Evolutionary conservation across 805 yeast genomes (phyloP).

Genomic region (Candida vaughaniae): DNA sequence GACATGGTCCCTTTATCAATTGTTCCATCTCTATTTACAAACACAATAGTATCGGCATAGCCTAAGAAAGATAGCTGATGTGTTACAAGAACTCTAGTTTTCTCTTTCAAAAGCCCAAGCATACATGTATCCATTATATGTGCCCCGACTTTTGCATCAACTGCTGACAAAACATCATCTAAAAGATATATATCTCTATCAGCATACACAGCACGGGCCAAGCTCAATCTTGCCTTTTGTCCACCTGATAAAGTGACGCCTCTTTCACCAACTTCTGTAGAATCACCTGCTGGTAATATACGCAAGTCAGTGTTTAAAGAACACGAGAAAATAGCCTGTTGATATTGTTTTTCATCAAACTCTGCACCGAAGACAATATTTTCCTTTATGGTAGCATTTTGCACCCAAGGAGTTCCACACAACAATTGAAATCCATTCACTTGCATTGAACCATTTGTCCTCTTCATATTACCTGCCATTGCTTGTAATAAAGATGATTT

Average conservation of each 20-base stretch:
- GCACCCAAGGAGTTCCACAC: slow-evolving; percentile 38
- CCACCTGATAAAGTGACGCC: slow-evolving; percentile 39
- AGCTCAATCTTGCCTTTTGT: slow-evolving; percentile 33
- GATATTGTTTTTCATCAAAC: slow-evolving; percentile 21
- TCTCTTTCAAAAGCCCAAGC: slow-evolving; percentile 24
- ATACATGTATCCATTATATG: slow-evolving; percentile 33
- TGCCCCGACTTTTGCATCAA: slow-evolving; percentile 36
- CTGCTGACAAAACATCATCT: slow-evolving; percentile 37
- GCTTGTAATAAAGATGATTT: slow-evolving; percentile 37
- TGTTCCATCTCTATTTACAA: slow-evolving; percentile 29
- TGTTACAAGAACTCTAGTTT: slow-evolving; percentile 34
- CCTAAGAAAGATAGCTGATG: slow-evolving; percentile 34
- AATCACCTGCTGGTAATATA: slow-evolving; percentile 30
- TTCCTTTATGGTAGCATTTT: slow-evolving; percentile 32
- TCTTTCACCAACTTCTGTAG: slow-evolving; percentile 35
- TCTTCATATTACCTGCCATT: slow-evolving; percentile 36
- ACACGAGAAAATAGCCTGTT: slow-evolving; percentile 25
- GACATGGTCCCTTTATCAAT: slow-evolving; percentile 27
- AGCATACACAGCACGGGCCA: slow-evolving; percentile 35
- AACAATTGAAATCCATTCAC: slow-evolving; percentile 26
- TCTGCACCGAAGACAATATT: slow-evolving; percentile 28
- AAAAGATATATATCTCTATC: slow-evolving; percentile 27
- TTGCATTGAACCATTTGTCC: slow-evolving; percentile 24
- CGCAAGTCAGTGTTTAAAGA: slow-evolving; percentile 27
- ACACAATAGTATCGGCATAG: slow-evolving; percentile 23